Evolutionary conservation across 1,139 yeast species (phyloP).

Genomic region (Lodderomyces orthopsilosis): DNA sequence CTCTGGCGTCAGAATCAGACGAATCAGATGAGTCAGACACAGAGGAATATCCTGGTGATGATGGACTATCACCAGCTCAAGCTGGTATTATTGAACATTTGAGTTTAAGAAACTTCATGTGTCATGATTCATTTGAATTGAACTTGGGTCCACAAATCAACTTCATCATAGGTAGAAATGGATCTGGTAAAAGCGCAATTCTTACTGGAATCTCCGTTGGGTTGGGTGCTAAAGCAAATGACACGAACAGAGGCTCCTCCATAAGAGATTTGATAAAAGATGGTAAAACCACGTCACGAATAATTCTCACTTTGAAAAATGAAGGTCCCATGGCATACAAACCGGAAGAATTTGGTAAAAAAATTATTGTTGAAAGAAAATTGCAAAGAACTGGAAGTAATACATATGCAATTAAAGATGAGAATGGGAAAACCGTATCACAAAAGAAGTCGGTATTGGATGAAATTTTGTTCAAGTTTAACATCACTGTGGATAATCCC

Average conservation of each 20-base stretch:
- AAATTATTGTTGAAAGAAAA: conserved; percentile 70
- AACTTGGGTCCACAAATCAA: conserved; percentile 81
- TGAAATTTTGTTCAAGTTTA: conserved; percentile 64
- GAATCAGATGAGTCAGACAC: conserved; percentile 2
- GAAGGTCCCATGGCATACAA: conserved; percentile 64
- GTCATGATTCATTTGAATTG: conserved; percentile 80
- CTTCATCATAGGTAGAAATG: conserved; percentile 91
- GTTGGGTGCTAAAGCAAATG: conserved; percentile 91
- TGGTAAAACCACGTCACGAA: conserved; percentile 65
- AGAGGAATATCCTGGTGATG: conserved; percentile 9
- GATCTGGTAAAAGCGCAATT: conserved; percentile 93
- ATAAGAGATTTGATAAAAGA: conserved; percentile 72
- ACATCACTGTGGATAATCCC: conserved; percentile 85
- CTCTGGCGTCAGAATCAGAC: conserved; percentile 2
- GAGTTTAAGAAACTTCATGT: conserved; percentile 65
- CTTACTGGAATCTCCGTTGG: conserved; percentile 89
- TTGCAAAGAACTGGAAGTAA: conserved; percentile 51
- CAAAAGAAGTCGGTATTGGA: conserved; percentile 64
- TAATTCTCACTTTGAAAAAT: conserved; percentile 58
- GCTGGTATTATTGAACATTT: conserved; percentile 61
- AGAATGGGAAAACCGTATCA: conserved; percentile 51
- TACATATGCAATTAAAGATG: conserved; percentile 53
- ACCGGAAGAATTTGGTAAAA: conserved; percentile 63
- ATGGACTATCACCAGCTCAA: conserved; percentile 27
- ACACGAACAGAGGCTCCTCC: conserved; percentile 79